phyloP scores from a whole-genome alignment of 148 eudicot genomes.

The Hydrangea macrophylla region DNA sequence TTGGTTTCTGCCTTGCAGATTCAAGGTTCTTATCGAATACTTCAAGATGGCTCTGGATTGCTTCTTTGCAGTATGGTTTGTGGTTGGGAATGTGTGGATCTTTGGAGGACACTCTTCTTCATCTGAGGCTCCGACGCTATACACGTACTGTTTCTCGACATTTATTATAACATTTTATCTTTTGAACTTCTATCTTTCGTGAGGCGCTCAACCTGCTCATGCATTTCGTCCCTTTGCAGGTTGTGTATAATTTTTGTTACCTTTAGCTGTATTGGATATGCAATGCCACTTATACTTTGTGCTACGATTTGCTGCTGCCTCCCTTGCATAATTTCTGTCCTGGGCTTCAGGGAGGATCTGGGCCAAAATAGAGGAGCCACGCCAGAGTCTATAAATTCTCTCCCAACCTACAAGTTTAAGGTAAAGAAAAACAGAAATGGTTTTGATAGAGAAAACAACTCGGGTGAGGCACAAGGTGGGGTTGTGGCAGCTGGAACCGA shows the following conservation, averaged over 20 bases:
- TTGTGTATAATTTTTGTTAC: conserved; percentile 82
- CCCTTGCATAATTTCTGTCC: conserved; percentile 81
- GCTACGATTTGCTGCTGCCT: conserved; percentile 97
- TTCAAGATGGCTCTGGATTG: conserved; percentile 90
- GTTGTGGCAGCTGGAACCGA: conserved; percentile 87
- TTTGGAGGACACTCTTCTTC: conserved; percentile 94
- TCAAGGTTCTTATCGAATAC: conserved; percentile 72
- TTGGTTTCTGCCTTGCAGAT: conserved; percentile 40
- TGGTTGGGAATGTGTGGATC: conserved; percentile 96
- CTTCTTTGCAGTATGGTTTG: conserved; percentile 98
- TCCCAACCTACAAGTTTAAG: conserved; percentile 83
- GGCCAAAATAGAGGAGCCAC: conserved; percentile 86
- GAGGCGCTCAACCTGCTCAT: conserved; percentile 14
- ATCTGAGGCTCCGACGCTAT: conserved; percentile 84
- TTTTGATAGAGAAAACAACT: conserved; percentile 30
- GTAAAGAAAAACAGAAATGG: conserved; percentile 53
- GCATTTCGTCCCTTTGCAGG: conserved; percentile 38
- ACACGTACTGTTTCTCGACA: conserved; percentile 46
- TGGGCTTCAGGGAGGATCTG: conserved; percentile 85
- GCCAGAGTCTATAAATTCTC: conserved; percentile 73
- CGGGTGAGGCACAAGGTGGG: conserved; percentile 49
- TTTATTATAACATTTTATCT: neutral
- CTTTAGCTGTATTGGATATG: conserved; percentile 93
- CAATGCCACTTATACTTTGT: conserved; percentile 92
- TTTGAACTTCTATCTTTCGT: neutral